Base-by-base conservation (phyloP, 192 early-diverging fungal species). In the Rhizophagus clarus region DNA sequence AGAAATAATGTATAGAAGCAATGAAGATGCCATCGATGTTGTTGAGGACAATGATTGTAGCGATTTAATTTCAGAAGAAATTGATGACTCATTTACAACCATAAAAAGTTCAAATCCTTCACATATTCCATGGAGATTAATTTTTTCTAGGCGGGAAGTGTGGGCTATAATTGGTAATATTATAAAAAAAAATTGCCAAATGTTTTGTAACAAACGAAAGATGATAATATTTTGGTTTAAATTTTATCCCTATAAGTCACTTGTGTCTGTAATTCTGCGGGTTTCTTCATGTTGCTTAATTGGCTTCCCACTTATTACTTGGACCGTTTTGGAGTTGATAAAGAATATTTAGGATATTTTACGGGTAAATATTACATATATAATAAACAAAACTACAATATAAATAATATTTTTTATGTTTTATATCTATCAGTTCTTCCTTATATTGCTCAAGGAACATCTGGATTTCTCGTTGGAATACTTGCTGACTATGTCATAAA, bases 271-370 rank as follows among this genome's bases (percentile, higher is more conserved):
- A 77, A 80, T 37, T 79, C 82, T 8, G 62, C 76, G 3, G 84
- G 84, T 15, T 85, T 83, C 56, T 85, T 83, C 73, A 66, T 85
- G 12, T 76, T 83, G 61, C 80, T 82, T 45, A 83, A 77, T 1
- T 85, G 84, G 84, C 10, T 83, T 9, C 84, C 84, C 26, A 83
- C 84, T 11, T 85, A 83, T 47, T 85, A 81, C 42, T 72, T 83
- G 7, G 84, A 85, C 24, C 80, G 60, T n/a, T 85, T 82, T 31
- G 81, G 78, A 4, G 82, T 82, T 22, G 84, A 85, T 63, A 77
- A 83, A 0, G 81, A 82, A 42, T 82, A 82, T 60, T 80, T 85
- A 67, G 84, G 84, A 4, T 85, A 82, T 45, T 83, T 68, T 45
- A 45, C 84, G 45, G 84, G 84, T 85, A 81, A 42, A 32, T 56